Evolutionary conservation across 2,329 filamentous ascomycete genomes (phyloP), one percentile per base, ranked within the genome.

Genomic region (Aspergillus intermedius): DNA sequence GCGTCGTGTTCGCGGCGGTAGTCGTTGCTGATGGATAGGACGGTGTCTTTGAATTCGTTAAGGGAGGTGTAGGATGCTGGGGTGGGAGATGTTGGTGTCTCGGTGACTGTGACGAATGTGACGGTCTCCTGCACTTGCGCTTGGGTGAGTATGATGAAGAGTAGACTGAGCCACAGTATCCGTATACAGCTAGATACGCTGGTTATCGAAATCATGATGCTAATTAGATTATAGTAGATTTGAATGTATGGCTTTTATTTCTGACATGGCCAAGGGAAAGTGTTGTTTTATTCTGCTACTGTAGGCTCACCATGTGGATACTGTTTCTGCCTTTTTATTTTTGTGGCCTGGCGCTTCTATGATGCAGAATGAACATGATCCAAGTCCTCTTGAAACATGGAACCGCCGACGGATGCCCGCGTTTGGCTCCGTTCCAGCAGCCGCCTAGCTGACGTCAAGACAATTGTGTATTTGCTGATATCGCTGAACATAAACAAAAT

Each of bases 1-100:
- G 83, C 84, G 56, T 82, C 80, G 69, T 89, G 83, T 51, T 81
- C 67, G 5, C 56, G 53, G 19, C 86, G 81, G 70, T 84, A 88
- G 43, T 73, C 66, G 65, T 90, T 89, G 34, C 82, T 87, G 56
- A 75, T 77, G 62, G 80, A 77, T 46, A 90, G 75, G 21, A 87
- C 68, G n/a, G 80, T 76, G 12, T 65, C 60, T 47, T 70, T 55
- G 64, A 80, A 79, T 3, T 60, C 53, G 1, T 56, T 35, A 5
- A 64, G 59, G n/a, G 67, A 60, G 1, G 71, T 74, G 52, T 77
- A 79, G n/a, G 68, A 68, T 0, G 66, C 50, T 1, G 66, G 60
- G 17, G 58, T 53, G 1, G 64, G 59, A 5, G 56, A 49, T 4
- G 63, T 63, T 15, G 60, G 55, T 5, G 60, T 56, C 15, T 56